Conservation (phyloP, 495 filamentous ascomycete genomes). For the Extremus antarcticus region DNA sequence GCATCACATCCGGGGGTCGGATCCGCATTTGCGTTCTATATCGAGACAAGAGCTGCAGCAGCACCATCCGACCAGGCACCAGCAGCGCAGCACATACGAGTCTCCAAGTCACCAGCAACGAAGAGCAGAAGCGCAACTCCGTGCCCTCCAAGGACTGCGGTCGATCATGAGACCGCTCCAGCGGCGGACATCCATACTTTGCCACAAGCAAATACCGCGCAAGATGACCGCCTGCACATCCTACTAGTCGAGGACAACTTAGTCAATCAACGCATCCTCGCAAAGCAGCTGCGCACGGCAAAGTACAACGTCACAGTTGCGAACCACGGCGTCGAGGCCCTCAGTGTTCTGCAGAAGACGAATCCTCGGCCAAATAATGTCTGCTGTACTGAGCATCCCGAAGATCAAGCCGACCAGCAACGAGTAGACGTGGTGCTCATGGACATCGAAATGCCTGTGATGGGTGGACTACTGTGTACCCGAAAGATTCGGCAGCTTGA, state of each 20-base stretch:
- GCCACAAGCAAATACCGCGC: too few relatives aligned
- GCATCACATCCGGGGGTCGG: conserved; percentile 14
- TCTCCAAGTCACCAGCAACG: background rate
- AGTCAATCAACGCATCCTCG: conserved; percentile 19
- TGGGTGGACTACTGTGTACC: conserved; percentile 20
- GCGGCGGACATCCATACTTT: too few relatives aligned
- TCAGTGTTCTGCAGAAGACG: conserved; percentile 6
- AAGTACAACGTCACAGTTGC: conserved; percentile 13
- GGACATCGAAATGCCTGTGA: conserved; percentile 26
- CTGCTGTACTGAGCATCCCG: background rate
- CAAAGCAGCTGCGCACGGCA: conserved; percentile 9
- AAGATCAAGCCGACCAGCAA: background rate
- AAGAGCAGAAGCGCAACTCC: background rate
- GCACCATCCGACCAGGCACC: background rate
- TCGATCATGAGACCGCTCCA: too few relatives aligned
- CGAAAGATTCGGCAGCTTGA: conserved; percentile 12
- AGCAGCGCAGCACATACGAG: background rate
- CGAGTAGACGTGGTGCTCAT: conserved; percentile 20
- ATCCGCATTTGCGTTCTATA: conserved; percentile 18
- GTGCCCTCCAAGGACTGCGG: too few relatives aligned
- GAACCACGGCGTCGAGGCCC: conserved; percentile 17
- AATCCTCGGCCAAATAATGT: background rate
- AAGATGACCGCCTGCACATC: background rate
- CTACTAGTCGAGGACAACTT: conserved; percentile 22
- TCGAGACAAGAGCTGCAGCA: conserved; percentile 11